Conservation (phyloP, 2,329 filamentous ascomycete species). For the Trichoderma sp. region DNA sequence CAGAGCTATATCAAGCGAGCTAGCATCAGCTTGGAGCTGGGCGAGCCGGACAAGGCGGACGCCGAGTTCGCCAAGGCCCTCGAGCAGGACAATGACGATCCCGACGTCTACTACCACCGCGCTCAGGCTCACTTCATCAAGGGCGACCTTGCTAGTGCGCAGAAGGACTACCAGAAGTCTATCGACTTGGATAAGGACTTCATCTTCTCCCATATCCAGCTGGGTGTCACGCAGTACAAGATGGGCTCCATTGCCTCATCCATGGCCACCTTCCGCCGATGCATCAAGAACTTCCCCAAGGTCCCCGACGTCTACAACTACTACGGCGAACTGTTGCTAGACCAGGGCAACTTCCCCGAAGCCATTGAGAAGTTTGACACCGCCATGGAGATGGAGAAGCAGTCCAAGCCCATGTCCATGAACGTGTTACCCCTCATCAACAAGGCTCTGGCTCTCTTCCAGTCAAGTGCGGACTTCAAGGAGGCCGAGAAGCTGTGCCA, state of each 20-base stretch:
- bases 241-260: conserved; percentile 97
- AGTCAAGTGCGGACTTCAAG: conserved; percentile 95
- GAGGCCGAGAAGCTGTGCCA: conserved; percentile 96
- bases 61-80: conserved; percentile 85
- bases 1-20: conserved; percentile 99
- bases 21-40: conserved; percentile 94
- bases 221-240: conserved; percentile 99
- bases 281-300: conserved; percentile 97
- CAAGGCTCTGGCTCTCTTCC: conserved; percentile 94
- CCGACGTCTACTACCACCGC: conserved; percentile 98
- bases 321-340: conserved; percentile 93
- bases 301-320: conserved; percentile 99
- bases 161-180: conserved; percentile 98
- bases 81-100: conserved; percentile 80
- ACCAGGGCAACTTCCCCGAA: conserved; percentile 93
- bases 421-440: conserved; percentile 98
- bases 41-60: conserved; percentile 80
- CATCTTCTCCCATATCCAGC: conserved; percentile 99
- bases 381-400: conserved; percentile 98
- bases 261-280: conserved; percentile 96
- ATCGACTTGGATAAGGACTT: conserved; percentile 95
- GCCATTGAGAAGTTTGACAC: conserved; percentile 98
- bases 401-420: conserved; percentile 89
- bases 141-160: conserved; percentile 85
- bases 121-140: conserved; percentile 98